These are phyloP conservation scores for Syzygium syzygioides DNA, from an alignment of 441 rosid genomes.

Conservation along the genomic window DNA sequence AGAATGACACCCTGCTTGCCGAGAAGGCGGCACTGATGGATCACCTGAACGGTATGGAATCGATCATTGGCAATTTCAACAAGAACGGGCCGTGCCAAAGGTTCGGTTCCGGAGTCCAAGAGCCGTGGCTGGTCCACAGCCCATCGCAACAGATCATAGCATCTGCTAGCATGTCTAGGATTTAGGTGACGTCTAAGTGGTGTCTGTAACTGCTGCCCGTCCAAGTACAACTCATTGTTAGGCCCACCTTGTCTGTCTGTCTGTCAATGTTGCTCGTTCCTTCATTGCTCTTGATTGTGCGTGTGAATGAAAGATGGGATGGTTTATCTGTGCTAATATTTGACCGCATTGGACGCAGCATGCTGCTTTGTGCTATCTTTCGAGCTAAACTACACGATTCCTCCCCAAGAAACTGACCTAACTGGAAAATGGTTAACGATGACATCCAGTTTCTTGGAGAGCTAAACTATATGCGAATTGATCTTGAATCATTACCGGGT, in stretches of 20 bases:
- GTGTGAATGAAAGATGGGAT: background rate
- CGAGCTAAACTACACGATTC: background rate
- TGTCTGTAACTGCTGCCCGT: background rate
- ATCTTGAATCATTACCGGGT: background rate
- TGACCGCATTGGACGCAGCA: background rate
- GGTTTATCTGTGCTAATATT: background rate
- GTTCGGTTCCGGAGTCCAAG: background rate
- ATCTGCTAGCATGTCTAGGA: conserved; percentile 8
- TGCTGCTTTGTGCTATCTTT: background rate
- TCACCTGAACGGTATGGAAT: conserved; percentile 22
- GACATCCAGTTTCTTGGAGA: too few relatives aligned
- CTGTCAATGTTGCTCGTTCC: background rate
- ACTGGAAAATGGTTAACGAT: too few relatives aligned
- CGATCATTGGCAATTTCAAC: background rate
- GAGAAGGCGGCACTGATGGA: conserved; percentile 30
- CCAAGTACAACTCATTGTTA: background rate
- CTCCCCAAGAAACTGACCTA: too few relatives aligned
- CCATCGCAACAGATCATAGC: conserved; percentile 12
- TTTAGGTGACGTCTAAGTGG: background rate
- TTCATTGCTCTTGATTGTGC: background rate
- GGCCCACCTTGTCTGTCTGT: background rate
- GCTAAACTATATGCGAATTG: background rate
- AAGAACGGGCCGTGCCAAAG: background rate
- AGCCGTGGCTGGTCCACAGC: conserved; percentile 17
- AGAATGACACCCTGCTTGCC: conserved; percentile 29